Base-by-base conservation (phyloP, 495 filamentous ascomycete genomes). In the Xanthoparmelia taractica region DNA sequence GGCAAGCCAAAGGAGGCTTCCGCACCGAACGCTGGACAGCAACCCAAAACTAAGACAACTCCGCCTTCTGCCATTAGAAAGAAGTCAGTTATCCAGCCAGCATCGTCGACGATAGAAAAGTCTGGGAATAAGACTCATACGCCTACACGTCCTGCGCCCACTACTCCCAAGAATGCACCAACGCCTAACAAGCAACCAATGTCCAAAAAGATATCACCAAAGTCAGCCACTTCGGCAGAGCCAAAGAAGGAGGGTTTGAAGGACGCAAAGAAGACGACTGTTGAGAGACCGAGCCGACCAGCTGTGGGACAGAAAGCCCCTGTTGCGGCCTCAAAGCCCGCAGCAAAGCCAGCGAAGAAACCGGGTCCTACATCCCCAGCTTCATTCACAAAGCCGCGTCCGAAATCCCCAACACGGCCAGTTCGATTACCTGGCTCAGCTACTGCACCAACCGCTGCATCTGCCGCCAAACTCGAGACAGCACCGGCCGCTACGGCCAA, bases 321-420 rank as follows among this genome's bases (percentile, higher is more conserved):
- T 8, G 58, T 63, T 38, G 63, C 70, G 20, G 75, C 74, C 47
- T 67, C 71, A 34, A 67, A 67, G 29, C 36, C 66, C 17, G 29
- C 60, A 20, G 20, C n/a, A 54, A 63, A 63, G 33, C 10, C 71
- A 15, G 29, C 34, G 29, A 63, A 63, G 45, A 67, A 66, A 57
- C 27, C 68, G 23, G 47, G 41, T 50, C 60, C 69, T 48, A 67
- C 36, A 47, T 58, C 60, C 6, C 40, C 72, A 50, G n/a, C 55
- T 20, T 59, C 72, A 45, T 65, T 73, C 17, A 69, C 74, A 38
- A 89, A 87, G 68, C 78, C 85, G 27, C 81, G 79, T 67, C 72
- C 82, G 20, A 87, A 81, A 65, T 89, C 88, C 23, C 86, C 87
- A 1, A 87, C 85, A 10, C 80, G 79, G 57, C 81, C 87, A 20